phyloP scores from a whole-genome alignment of 225 moss, liverwort and hornwort species.

The Bryum argenteum region DNA sequence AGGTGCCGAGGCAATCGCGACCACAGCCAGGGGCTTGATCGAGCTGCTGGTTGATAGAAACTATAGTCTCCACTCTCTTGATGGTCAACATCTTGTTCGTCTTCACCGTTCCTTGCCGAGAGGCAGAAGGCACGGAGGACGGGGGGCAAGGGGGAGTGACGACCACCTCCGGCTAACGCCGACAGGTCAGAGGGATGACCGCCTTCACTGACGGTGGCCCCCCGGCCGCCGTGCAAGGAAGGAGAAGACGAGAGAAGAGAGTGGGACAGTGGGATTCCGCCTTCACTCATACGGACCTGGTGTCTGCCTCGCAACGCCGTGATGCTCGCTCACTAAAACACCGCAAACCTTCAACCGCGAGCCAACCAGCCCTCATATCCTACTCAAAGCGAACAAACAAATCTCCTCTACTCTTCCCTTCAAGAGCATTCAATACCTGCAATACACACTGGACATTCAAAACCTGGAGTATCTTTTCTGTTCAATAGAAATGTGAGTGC shows the following conservation, averaged over 20 bases:
- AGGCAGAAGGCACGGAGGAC: slow-evolving; percentile 33
- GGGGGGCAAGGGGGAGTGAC: neutral
- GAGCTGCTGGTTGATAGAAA: slow-evolving; percentile 68
- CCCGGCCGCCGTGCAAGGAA: slow-evolving; percentile 96
- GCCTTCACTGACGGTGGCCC: slow-evolving; percentile 96
- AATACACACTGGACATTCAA: no score
- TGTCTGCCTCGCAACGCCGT: slow-evolving; percentile 69
- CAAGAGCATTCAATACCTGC: no score
- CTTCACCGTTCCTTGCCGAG: slow-evolving; percentile 30
- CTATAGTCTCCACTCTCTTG: slow-evolving; percentile 63
- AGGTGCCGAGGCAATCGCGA: slow-evolving; percentile 59
- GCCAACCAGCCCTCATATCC: slow-evolving; percentile 25
- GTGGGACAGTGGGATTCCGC: slow-evolving; percentile 42
- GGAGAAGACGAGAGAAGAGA: slow-evolving; percentile 74
- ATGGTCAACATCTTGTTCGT: slow-evolving; percentile 67
- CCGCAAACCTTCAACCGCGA: neutral
- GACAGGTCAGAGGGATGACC: slow-evolving; percentile 98
- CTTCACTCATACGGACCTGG: slow-evolving; percentile 63
- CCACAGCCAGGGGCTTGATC: slow-evolving; percentile 58
- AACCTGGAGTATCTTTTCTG: no score
- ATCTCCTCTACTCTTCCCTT: no score
- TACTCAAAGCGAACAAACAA: neutral
- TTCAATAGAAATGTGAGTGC: no score
- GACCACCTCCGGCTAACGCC: slow-evolving; percentile 87
- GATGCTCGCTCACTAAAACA: slow-evolving; percentile 47